A percentile compares a stretch with the other conserved stretches of the same genome.
Evolutionary conservation across 257 asterid species (phyloP).

Genomic region (Gardenia jasminoides): DNA sequence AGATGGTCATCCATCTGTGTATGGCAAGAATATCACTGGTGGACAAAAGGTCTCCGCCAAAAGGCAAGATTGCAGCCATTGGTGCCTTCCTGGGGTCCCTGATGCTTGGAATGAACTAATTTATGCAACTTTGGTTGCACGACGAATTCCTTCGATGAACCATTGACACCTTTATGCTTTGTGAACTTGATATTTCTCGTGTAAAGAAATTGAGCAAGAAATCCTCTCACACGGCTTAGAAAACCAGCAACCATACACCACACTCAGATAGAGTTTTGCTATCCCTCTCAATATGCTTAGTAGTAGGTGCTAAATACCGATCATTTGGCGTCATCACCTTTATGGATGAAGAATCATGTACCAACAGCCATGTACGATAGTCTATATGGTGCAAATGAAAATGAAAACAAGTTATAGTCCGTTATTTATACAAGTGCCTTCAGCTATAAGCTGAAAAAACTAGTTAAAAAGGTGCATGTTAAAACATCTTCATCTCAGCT

Average conservation of each 20-base stretch:
- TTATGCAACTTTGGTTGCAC: conserved; percentile 58
- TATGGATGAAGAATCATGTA: not conserved
- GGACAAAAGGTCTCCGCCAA: conserved; percentile 57
- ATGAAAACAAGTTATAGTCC: not conserved
- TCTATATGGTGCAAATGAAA: not conserved
- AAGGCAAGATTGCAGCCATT: conserved; percentile 95
- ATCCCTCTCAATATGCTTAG: not conserved
- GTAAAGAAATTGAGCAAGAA: not conserved
- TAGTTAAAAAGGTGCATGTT: not conserved
- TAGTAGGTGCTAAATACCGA: not conserved
- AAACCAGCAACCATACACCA: not conserved
- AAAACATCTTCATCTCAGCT: not conserved
- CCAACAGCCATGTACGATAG: not conserved
- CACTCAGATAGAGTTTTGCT: not conserved
- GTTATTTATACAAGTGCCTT: not conserved
- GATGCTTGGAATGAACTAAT: conserved; percentile 97
- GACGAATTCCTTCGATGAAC: conserved; percentile 27
- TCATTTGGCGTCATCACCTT: not conserved
- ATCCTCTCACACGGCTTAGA: not conserved
- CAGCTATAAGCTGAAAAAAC: not conserved
- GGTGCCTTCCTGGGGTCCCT: conserved; percentile 99
- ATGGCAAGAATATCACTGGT: conserved; percentile 57
- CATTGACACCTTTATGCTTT: conserved; percentile 5
- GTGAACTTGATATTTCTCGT: not conserved
- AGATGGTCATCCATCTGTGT: conserved; percentile 93